Percentiles rank a stretch among this genome's conserved stretches.
Conservation (phyloP, 257 asterid species). For the Pogostemon cablin region DNA sequence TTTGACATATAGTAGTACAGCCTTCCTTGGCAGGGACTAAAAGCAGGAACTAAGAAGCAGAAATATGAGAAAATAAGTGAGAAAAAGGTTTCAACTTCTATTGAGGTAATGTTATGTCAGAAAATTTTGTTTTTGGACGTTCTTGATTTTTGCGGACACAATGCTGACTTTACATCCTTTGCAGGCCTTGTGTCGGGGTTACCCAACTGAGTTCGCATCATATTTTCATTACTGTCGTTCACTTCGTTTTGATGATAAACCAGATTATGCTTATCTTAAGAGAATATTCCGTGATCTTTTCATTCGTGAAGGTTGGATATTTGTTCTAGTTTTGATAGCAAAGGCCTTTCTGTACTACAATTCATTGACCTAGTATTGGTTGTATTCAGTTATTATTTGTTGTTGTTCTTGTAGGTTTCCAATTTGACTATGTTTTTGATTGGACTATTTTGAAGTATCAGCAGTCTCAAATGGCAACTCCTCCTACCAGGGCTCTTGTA, state of each 20-base stretch:
- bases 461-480: slow-evolving; percentile 89
- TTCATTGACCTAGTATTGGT: slow-evolving; percentile 17
- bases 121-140: slow-evolving; percentile 30
- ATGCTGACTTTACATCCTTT: slow-evolving; percentile 31
- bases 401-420: slow-evolving; percentile 66
- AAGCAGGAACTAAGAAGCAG: slow-evolving; percentile 96
- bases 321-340: slow-evolving; percentile 15
- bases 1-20: slow-evolving; percentile 52
- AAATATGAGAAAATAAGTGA: slow-evolving; percentile 95
- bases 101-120: slow-evolving; percentile 62
- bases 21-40: slow-evolving; percentile 97
- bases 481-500: slow-evolving; percentile 78
- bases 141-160: slow-evolving; percentile 24
- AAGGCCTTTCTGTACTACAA: neutral
- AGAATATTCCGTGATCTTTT: slow-evolving; percentile 95
- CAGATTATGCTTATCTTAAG: slow-evolving; percentile 97
- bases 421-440: slow-evolving; percentile 94
- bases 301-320: slow-evolving; percentile 86
- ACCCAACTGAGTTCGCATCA: slow-evolving; percentile 95
- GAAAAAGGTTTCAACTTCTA: slow-evolving; percentile 92
- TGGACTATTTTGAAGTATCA: slow-evolving; percentile 98
- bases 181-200: slow-evolving; percentile 85
- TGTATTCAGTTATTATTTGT: slow-evolving; percentile 6
- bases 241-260: slow-evolving; percentile 90
- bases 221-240: slow-evolving; percentile 98